Evolutionary conservation across 148 eudicot genomes (phyloP).

Genomic region (Tetragonia tetragonoides): DNA sequence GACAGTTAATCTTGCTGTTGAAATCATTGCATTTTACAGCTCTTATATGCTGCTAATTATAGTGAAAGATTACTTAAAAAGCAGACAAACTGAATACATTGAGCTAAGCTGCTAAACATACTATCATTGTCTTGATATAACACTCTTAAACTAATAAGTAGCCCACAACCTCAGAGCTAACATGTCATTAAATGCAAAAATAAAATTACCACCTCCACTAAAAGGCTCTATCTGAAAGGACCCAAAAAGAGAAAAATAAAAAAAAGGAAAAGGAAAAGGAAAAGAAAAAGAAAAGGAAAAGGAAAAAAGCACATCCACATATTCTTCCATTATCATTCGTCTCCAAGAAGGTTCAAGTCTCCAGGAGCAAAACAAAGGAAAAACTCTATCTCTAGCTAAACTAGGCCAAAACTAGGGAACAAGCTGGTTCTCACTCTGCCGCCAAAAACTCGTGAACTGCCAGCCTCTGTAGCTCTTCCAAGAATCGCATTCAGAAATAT

Average conservation of each 20-base stretch:
- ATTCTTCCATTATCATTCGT: not conserved
- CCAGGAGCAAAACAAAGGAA: slow-evolving; percentile 12
- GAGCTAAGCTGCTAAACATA: slow-evolving; percentile 26
- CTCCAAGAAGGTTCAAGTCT: slow-evolving; percentile 1
- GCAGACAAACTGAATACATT: not conserved
- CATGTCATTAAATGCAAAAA: slow-evolving; percentile 12
- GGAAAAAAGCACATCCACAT: not conserved
- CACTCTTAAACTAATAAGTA: not conserved
- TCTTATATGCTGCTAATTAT: too few species aligned
- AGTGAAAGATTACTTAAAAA: not conserved
- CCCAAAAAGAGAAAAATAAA: not conserved
- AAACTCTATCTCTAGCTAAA: slow-evolving; percentile 23
- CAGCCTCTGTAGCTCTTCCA: slow-evolving; percentile 1
- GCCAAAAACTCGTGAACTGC: slow-evolving; percentile 26
- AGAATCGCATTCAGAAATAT: not conserved
- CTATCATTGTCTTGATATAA: slow-evolving; percentile 15
- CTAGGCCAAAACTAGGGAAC: slow-evolving; percentile 30
- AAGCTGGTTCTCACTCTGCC: slow-evolving; percentile 25
- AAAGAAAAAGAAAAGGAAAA: not conserved
- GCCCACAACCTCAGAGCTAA: slow-evolving; percentile 5
- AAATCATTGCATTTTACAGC: too few species aligned
- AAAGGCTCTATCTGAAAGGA: slow-evolving; percentile 11
- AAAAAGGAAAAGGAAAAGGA: not conserved
- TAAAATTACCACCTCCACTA: slow-evolving; percentile 1
- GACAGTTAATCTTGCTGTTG: too few species aligned